Evolutionary conservation across 257 asterid species (phyloP).

Genomic region (Thymus quinquecostatus): DNA sequence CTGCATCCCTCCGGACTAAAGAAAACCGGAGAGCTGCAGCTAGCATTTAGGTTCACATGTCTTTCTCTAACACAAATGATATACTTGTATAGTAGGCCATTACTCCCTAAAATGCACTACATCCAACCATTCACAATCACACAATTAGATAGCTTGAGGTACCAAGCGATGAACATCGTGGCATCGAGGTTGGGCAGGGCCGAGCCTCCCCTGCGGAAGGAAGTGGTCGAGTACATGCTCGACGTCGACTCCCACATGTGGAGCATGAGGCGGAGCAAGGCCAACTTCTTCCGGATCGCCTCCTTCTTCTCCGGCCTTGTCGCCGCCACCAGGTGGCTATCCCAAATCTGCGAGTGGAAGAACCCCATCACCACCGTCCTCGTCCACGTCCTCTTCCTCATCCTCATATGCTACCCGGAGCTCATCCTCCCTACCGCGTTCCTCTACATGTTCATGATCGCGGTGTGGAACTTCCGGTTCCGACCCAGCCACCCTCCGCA

Average conservation of each 20-base stretch:
- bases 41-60: conserved; percentile 79
- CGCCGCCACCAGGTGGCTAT: conserved; percentile 65
- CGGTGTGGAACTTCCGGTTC: conserved; percentile 62
- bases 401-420: conserved; percentile 72
- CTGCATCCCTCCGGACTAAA: conserved; percentile 69
- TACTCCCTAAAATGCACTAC: conserved; percentile 84
- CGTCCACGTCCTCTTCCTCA: conserved; percentile 63
- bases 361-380: conserved; percentile 65
- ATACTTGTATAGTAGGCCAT: conserved; percentile 61
- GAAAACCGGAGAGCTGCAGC: conserved; percentile 77
- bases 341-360: conserved; percentile 67
- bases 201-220: conserved; percentile 77
- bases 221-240: conserved; percentile 85
- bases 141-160: conserved; percentile 67
- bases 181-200: conserved; percentile 75
- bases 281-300: conserved; percentile 75
- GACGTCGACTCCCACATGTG: conserved; percentile 88
- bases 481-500: conserved; percentile 72
- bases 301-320: conserved; percentile 62
- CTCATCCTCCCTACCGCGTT: conserved; percentile 65
- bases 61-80: conserved; percentile 62
- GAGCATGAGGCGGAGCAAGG: conserved; percentile 95
- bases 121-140: conserved; percentile 69
- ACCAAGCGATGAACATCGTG: conserved; percentile 81
- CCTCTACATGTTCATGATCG: conserved; percentile 70